These are phyloP conservation scores for Candida morakotiae DNA, from an alignment of 805 yeast species.

Conservation along the genomic window DNA sequence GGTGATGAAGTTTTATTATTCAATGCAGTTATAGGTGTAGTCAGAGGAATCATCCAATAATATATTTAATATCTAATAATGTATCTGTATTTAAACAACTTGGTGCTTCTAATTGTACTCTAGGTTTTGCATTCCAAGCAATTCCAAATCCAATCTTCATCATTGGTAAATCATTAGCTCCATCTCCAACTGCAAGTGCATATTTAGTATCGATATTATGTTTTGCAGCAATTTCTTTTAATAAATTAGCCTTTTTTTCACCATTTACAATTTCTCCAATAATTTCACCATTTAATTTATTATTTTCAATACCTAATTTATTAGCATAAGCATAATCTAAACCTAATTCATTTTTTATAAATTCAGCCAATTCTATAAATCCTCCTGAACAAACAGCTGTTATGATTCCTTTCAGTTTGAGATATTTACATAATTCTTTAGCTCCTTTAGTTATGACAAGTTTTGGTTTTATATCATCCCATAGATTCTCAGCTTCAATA, in stretches of 20 bases:
- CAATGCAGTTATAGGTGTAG: conserved; percentile 82
- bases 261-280: conserved; percentile 86
- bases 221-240: conserved; percentile 55
- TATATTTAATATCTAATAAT: conserved; percentile 71
- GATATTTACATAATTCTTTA: conserved; percentile 56
- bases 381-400: conserved; percentile 95
- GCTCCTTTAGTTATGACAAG: conserved; percentile 85
- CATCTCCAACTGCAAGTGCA: conserved; percentile 91
- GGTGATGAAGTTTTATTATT: conserved; percentile 73
- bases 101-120: conserved; percentile 82
- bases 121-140: conserved; percentile 97
- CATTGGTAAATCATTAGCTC: conserved; percentile 93
- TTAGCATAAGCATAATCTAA: conserved; percentile 92
- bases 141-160: conserved; percentile 94
- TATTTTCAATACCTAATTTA: conserved; percentile 43
- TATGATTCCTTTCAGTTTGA: conserved; percentile 59
- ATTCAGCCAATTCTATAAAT: conserved; percentile 80
- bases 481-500: conserved; percentile 63
- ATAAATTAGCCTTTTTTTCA: conserved; percentile 68
- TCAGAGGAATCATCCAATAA: conserved; percentile 66
- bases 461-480: conserved; percentile 72
- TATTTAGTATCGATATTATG: conserved; percentile 47
- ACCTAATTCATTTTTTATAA: conserved; percentile 61
- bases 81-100: conserved; percentile 71
- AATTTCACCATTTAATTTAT: conserved; percentile 69